Base-by-base conservation (phyloP, 768 basidiomycete species). In the Leucocoprinus birnbaumii region DNA sequence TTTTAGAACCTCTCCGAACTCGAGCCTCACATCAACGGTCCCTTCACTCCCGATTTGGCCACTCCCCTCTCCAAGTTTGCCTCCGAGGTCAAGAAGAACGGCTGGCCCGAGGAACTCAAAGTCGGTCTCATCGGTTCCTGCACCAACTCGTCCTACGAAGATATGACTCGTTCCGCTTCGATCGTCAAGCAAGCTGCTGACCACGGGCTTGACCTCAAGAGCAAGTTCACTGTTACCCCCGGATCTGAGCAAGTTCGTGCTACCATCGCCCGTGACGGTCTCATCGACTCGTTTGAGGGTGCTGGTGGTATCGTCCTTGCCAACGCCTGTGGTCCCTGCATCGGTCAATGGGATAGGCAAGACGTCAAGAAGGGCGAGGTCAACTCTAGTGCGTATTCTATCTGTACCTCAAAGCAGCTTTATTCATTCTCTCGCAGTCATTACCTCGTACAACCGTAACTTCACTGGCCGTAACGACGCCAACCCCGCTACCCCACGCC, bases 361-460 rank as follows among this genome's bases (percentile, higher is more conserved):
- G 97, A 99, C 62, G 92, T 98, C 48, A 87, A 92, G 83, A 98
- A 93, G 84, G 97, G 96, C 66, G 92, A 91, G 64, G 77, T 82
- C 63, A 99, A 98, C 84, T 96, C 97, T 43, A 99, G 91, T 92
- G 62, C 45, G 90, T 80, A 6, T 31, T 31, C 0, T 14, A 37
- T 44, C 18, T 45, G 5, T 47, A 18, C 11, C 19, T 8, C 5
- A 14, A 34, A 31, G 25, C 7, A 24, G 26, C 24, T n/a, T 7
- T 25, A 26, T 55, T 67, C 3, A 66, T 43, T 2, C 34, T 38
- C 57, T 56, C 48, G 37, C 21, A 93, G 91, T 98, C 80, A 92
- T 99, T 74, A 96, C 96, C 50, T 98, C 95, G 18, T 99, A 99
- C 84, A 99, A 99, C 86, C 95, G 97, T 71, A 99, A 99, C 87